Conservation (phyloP, 2,329 filamentous ascomycete genomes). For the Sordariomycetes sp. region DNA sequence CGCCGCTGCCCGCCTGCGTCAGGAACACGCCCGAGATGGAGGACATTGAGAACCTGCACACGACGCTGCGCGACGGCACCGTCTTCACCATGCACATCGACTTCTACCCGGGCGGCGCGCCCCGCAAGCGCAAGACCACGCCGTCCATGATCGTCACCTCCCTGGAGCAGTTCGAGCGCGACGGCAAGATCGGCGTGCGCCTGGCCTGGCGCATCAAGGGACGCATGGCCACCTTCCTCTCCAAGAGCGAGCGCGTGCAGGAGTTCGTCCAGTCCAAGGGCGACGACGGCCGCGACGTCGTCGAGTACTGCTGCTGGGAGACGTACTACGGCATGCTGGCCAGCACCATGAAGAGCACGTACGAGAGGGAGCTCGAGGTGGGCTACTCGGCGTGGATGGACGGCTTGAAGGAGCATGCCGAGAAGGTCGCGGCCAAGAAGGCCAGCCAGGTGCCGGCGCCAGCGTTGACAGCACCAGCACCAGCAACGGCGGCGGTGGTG, state of each 20-base stretch:
- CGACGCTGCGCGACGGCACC: slow-evolving; percentile 5
- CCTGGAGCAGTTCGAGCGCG: slow-evolving; percentile 21
- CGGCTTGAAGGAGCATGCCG: slow-evolving; percentile 15
- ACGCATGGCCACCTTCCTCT: slow-evolving; percentile 18
- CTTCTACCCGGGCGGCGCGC: slow-evolving; percentile 13
- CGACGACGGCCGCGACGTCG: slow-evolving; percentile 16
- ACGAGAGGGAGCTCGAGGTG: slow-evolving; percentile 19
- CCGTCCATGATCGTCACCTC: slow-evolving; percentile 15
- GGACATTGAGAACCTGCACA: slow-evolving; percentile 2
- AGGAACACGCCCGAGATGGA: slow-evolving; percentile 1
- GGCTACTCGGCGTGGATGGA: slow-evolving; percentile 27
- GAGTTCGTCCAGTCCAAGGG: slow-evolving; percentile 22
- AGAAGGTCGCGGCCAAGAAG: neutral
- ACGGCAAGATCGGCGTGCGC: slow-evolving; percentile 21
- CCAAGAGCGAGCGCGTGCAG: slow-evolving; percentile 30
- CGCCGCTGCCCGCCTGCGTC: slow-evolving; percentile 6
- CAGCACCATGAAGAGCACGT: slow-evolving; percentile 19
- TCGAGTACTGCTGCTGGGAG: slow-evolving; percentile 33
- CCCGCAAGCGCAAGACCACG: neutral
- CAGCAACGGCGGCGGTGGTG: neutral
- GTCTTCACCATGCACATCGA: slow-evolving; percentile 22
- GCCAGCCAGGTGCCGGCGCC: neutral
- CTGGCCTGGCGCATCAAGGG: slow-evolving; percentile 27
- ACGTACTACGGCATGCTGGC: slow-evolving; percentile 32
- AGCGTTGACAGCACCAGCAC: neutral